These are phyloP conservation scores for Nemania serpens DNA, from an alignment of 2,329 filamentous ascomycete genomes.

Conservation along the genomic window DNA sequence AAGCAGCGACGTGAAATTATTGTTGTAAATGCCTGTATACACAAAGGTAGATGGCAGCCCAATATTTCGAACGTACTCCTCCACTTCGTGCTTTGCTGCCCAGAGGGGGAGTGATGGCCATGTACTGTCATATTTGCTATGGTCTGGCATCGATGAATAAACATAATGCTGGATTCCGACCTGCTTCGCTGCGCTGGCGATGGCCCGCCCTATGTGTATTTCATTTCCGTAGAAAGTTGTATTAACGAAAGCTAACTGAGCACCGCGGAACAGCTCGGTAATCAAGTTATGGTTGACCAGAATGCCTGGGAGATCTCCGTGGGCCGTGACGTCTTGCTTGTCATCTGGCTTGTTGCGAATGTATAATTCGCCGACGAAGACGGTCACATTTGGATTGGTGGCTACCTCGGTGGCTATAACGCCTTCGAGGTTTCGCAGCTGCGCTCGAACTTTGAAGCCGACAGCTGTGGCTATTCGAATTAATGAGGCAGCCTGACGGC, in stretches of 20 bases:
- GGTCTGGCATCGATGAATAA: slow-evolving; percentile 97
- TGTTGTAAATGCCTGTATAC: slow-evolving; percentile 98
- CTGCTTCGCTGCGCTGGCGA: slow-evolving; percentile 87
- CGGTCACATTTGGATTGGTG: slow-evolving; percentile 74
- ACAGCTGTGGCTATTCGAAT: slow-evolving; percentile 93
- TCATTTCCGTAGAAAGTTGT: slow-evolving; percentile 98
- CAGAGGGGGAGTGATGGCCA: slow-evolving; percentile 90
- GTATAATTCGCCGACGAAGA: slow-evolving; percentile 68
- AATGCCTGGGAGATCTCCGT: slow-evolving; percentile 64
- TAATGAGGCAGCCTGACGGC: slow-evolving; percentile 92
- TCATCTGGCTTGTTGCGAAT: slow-evolving; percentile 57
- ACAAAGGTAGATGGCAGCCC: slow-evolving; percentile 88
- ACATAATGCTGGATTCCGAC: slow-evolving; percentile 88
- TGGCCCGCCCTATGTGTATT: slow-evolving; percentile 81
- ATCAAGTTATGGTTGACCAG: slow-evolving; percentile 76
- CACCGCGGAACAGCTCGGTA: slow-evolving; percentile 77
- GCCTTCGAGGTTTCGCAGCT: slow-evolving; percentile 84
- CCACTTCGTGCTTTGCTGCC: slow-evolving; percentile 89
- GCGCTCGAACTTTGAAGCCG: slow-evolving; percentile 90
- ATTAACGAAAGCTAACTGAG: slow-evolving; percentile 94
- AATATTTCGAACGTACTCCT: slow-evolving; percentile 85
- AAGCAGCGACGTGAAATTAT: slow-evolving; percentile 92
- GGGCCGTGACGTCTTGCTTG: slow-evolving; percentile 69
- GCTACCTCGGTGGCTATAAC: slow-evolving; percentile 87
- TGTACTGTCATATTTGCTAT: slow-evolving; percentile 73